Evolutionary conservation across 345 rosid genomes (phyloP), one percentile per base, ranked within the genome.

Genomic region (Sisymbrium irio): DNA sequence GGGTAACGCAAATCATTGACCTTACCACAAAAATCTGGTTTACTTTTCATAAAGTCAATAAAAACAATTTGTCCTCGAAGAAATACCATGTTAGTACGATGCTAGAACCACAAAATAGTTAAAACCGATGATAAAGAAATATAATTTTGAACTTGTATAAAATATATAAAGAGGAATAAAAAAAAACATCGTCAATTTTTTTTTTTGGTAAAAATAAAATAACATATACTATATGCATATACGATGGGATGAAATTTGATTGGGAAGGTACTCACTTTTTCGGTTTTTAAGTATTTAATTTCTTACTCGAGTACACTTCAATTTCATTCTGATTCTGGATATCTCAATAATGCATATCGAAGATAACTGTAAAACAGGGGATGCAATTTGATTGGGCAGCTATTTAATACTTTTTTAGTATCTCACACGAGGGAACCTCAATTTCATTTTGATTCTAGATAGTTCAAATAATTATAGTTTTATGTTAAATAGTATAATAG

Each of bases 321-420:
- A 27, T 27, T 27, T 27, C 3, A 27, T 27, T 27, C 28, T 27
- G 4, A 27, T 27, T 27, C 28, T 27, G 28, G 28, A 27, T 27
- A 27, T 27, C 4, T 27, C 4, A 27, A 27, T 27, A 27, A 27
- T 66, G 35, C 53, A 45, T n/a, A 46, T 19, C 17, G 27, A 68
- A 18, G 30, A 32, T 32, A 13, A 25, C 2, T 32, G 32, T 39
- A 58, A 42, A 20, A 41, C 56, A 60, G 19, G 14, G 32, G 14
- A 30, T 41, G 25, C 0, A 75, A 15, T 59, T 75, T 51, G 68
- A 67, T 61, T 75, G 79, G 49, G 64, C 50, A 75, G 69, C 64
- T 68, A 75, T 22, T 33, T 32, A 41, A 53, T 75, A 75, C 64
- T 53, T 68, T 70, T 45, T 37, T 12, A 25, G 8, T 8, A 46